Evolutionary conservation across 805 yeast genomes (phyloP).

Genomic region (Ogataea minuta): DNA sequence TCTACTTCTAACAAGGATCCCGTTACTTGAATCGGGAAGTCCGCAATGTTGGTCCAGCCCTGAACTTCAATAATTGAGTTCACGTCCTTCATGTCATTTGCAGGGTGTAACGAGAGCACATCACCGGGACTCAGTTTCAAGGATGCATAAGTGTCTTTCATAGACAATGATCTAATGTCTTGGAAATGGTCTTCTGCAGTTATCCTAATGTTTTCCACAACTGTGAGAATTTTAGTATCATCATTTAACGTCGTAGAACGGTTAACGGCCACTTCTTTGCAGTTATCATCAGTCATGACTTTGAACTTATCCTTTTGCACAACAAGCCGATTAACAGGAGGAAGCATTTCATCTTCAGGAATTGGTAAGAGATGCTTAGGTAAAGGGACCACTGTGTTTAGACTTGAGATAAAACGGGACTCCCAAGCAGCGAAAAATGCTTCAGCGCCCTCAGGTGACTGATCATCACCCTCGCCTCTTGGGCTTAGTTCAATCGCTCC

Average conservation of each 20-base stretch:
- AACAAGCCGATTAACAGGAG: constrained; percentile 35
- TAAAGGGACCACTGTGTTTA: constrained; percentile 36
- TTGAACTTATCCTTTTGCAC: constrained; percentile 32
- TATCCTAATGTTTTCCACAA: constrained; percentile 54
- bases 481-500: constrained; percentile 74
- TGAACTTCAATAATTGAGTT: constrained; percentile 63
- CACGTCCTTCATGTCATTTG: constrained; percentile 64
- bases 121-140: constrained; percentile 72
- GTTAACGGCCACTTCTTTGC: constrained; percentile 29
- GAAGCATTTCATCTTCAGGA: constrained; percentile 36
- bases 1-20: constrained; percentile 39
- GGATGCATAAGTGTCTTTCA: constrained; percentile 34
- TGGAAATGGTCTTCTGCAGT: constrained; percentile 80
- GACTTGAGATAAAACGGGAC: constrained; percentile 38
- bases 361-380: constrained; percentile 32
- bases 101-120: constrained; percentile 71
- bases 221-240: constrained; percentile 39
- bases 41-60: constrained; percentile 73
- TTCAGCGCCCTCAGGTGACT: constrained; percentile 72
- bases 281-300: constrained; percentile 30
- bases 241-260: constrained; percentile 19
- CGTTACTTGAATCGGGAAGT: constrained; percentile 45
- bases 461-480: constrained; percentile 89
- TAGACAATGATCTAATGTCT: constrained; percentile 69
- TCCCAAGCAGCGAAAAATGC: constrained; percentile 78